Evolutionary conservation across 2,329 filamentous ascomycete species (phyloP), one percentile per base, ranked within the genome.

Genomic region (Penicillium expansum): DNA sequence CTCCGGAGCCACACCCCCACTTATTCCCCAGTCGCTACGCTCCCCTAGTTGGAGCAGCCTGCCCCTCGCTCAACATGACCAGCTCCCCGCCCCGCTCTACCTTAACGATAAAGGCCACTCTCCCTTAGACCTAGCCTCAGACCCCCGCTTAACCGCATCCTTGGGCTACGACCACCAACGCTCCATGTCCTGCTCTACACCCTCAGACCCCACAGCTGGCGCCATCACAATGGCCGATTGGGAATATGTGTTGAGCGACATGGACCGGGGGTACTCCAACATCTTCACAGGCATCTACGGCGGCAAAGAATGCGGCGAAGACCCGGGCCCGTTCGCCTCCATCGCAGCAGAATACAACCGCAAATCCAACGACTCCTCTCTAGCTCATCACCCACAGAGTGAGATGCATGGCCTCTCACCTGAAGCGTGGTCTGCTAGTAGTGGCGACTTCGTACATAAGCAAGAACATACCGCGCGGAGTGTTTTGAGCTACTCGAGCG

Each of bases 201-300:
- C 67, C 64, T 67, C 72, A 64, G 42, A 73, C 62, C 55, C 71
- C 3, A 76, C 75, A 16, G 33, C 52, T 5, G 65, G 67, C 4
- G 60, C 65, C 2, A 80, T 87, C 13, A 86, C 86, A 0, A 77
- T 86, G 9, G 80, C 85, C 0, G 90, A 94, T 65, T 96, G 91
- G 92, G 91, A 96, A 71, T 85, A 87, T 1, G 80, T 96, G 0
- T 81, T 96, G 2, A 87, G 88, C 4, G 88, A 87, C 22, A 86
- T 96, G 71, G 91, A 96, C 65, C 86, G 86, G 35, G 90, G 90
- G 0, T 83, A 88, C 62, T 85, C 87, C 52, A 95, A 93, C 68
- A 88, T 95, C n/a, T 94, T 80, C 57, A 80, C 77, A 20, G 76
- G 75, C 4, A 75, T 81, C n/a, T 79, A 80, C 48, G 76, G 73